Base-by-base conservation (phyloP, 352 stramenopile genomes). In the Aphanomyces cochlioides region DNA sequence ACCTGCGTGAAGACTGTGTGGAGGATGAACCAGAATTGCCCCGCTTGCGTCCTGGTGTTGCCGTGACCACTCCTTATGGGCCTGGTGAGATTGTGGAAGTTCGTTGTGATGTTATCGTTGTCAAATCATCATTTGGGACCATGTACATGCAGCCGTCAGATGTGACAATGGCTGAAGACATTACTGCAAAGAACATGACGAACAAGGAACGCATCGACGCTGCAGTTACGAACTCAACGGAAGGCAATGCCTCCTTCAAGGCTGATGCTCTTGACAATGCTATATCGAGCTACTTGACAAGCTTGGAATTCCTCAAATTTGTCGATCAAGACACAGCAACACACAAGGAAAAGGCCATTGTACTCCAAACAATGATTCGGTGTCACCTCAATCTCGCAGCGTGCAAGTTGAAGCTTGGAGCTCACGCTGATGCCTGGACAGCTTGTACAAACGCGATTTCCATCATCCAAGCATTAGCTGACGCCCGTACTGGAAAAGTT, bases 361-460 rank as follows among this genome's bases (percentile, higher is more conserved):
- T 93, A 67, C 79, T 95, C 15, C 85, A 93, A 78, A 95, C 87
- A 15, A 95, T 95, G 87, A 91, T 95, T 47, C 87, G 87, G 40
- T 95, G 87, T 66, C 87, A 95, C 66, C 74, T 95, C 21, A 95
- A 95, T 68, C 90, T 95, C 61, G 80, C 80, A 15, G 87, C 87
- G 7, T 95, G 84, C 80, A 95, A 93, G 64, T 79, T 95, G 64
- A 92, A 92, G 73, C 68, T 84, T 5, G 78, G 90, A 61, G 74
- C 72, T 48, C 84, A 88, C 67, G 41, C 72, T 10, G 85, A 95
- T 57, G 85, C 85, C 7, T 84, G 92, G 64, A 88, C 90, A 13
- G 85, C 87, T 3, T 91, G 83, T 72, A 92, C 87, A 36, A 95
- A 93, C 66, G 87, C 87, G 8, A 67, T 95, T 58, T 88, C 82